A percentile compares a stretch with the other conserved stretches of the same genome.
These are phyloP conservation scores for Tephrocybe sp. DNA, from an alignment of 768 basidiomycete genomes.

Conservation along the genomic window DNA sequence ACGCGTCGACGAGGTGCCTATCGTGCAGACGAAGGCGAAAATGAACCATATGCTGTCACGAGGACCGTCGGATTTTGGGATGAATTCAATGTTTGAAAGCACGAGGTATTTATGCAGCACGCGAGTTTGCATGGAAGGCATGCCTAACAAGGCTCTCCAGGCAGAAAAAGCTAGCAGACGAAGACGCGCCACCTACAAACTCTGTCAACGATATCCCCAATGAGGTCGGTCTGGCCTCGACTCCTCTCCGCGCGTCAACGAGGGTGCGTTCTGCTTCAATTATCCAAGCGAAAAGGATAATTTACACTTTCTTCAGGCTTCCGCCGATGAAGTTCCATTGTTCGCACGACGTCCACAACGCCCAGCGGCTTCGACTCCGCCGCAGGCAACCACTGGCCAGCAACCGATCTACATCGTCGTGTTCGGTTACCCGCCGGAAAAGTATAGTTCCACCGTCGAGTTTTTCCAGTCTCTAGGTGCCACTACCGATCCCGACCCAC, in stretches of 20 bases:
- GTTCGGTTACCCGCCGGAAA: slow-evolving; percentile 86
- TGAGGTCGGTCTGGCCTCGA: slow-evolving; percentile 41
- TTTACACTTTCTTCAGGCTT: slow-evolving; percentile 25
- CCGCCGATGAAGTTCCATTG: slow-evolving; percentile 38
- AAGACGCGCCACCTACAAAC: slow-evolving; percentile 75
- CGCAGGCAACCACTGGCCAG: slow-evolving; percentile 36
- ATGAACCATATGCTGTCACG: slow-evolving; percentile 68
- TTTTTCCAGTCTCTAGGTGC: slow-evolving; percentile 75
- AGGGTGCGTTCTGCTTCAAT: slow-evolving; percentile 34
- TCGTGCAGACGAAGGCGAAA: slow-evolving; percentile 79
- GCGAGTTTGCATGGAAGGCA: background rate
- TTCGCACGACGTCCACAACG: slow-evolving; percentile 34
- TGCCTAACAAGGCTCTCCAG: slow-evolving; percentile 25
- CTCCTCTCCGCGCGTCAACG: slow-evolving; percentile 36
- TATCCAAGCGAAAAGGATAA: slow-evolving; percentile 3
- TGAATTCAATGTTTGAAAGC: slow-evolving; percentile 84
- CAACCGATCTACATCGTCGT: slow-evolving; percentile 63
- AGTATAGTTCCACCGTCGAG: slow-evolving; percentile 66
- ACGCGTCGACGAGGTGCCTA: slow-evolving; percentile 68
- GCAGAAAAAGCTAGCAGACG: slow-evolving; percentile 63
- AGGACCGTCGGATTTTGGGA: slow-evolving; percentile 65
- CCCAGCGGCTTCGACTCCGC: slow-evolving; percentile 18
- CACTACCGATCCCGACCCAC: slow-evolving; percentile 64
- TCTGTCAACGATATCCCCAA: slow-evolving; percentile 77
- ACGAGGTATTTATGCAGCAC: slow-evolving; percentile 40